Conservation (phyloP, 768 basidiomycete species). For the Hygrocybe coccinea region DNA sequence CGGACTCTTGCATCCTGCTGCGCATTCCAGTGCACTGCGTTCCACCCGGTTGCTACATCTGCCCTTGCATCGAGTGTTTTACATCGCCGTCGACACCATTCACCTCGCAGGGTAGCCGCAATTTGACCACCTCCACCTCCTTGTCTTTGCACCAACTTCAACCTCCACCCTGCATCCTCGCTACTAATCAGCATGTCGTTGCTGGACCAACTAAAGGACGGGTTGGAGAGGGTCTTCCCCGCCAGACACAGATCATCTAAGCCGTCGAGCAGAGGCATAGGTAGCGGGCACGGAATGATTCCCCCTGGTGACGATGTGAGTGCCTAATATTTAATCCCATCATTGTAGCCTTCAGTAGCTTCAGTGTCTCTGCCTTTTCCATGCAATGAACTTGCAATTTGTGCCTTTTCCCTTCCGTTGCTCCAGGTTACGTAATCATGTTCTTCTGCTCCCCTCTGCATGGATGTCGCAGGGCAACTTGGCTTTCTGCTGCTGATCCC, state of each 20-base stretch:
- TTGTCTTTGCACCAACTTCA: too few relatives aligned
- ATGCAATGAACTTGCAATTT: conserved; percentile 6
- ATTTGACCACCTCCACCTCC: too few relatives aligned
- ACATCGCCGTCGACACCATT: too few relatives aligned
- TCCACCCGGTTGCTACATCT: too few relatives aligned
- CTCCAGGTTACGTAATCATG: conserved; percentile 43
- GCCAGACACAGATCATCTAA: conserved; percentile 37
- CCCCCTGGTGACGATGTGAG: conserved; percentile 72
- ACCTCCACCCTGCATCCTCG: not conserved
- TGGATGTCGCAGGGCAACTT: conserved; percentile 43
- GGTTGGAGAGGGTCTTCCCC: conserved; percentile 44
- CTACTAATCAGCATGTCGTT: conserved; percentile 26
- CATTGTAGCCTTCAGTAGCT: not conserved
- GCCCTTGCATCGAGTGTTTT: too few relatives aligned
- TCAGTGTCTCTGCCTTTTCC: conserved; percentile 4
- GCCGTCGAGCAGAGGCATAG: conserved; percentile 52
- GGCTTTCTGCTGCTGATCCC: conserved; percentile 64
- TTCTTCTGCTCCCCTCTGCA: conserved; percentile 32
- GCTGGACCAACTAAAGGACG: conserved; percentile 53
- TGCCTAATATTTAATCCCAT: conserved; percentile 14
- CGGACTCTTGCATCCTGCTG: not conserved
- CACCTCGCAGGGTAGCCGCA: too few relatives aligned
- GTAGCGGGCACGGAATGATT: conserved; percentile 53
- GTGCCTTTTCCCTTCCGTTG: conserved; percentile 6
- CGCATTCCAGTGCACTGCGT: too few relatives aligned